These are phyloP conservation scores for Dichomitus squalens DNA, from an alignment of 1,284 basidiomycete genomes.

Conservation along the genomic window DNA sequence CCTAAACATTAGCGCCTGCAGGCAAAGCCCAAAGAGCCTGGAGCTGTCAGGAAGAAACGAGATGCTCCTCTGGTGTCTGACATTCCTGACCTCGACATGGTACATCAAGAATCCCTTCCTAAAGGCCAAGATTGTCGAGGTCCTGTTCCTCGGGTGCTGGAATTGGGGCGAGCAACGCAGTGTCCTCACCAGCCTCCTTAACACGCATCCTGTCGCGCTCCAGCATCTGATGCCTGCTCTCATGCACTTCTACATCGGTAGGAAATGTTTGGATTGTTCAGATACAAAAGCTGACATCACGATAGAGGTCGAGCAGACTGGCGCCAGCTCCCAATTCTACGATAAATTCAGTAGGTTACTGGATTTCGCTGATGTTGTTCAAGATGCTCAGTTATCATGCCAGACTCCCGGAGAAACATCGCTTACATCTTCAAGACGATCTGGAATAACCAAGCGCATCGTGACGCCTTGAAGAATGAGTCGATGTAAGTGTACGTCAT, in stretches of 20 bases:
- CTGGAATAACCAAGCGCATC: constrained; percentile 88
- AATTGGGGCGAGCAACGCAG: constrained; percentile 78
- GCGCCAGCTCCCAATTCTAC: constrained; percentile 97
- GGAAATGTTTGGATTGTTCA: constrained; percentile 21
- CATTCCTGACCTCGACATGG: constrained; percentile 92
- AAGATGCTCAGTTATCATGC: constrained; percentile 2
- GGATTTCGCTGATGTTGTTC: no score
- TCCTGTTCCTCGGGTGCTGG: constrained; percentile 83
- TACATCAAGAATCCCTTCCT: constrained; percentile 99
- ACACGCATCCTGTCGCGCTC: constrained; percentile 84
- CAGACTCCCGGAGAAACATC: constrained; percentile 82
- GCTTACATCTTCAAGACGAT: constrained; percentile 84
- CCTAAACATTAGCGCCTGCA: constrained; percentile 29
- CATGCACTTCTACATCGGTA: constrained; percentile 95
- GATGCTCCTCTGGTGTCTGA: constrained; percentile 87
- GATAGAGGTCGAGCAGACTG: constrained; percentile 94
- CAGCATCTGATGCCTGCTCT: constrained; percentile 90
- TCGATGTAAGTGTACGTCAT: constrained; percentile 58
- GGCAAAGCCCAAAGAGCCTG: constrained; percentile 80
- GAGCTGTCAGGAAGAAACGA: constrained; percentile 85
- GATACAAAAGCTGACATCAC: background rate
- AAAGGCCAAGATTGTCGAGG: constrained; percentile 97
- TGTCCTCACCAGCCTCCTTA: constrained; percentile 81
- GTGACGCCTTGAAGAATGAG: constrained; percentile 80
- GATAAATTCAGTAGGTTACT: constrained; percentile 91